A percentile compares a stretch with the other conserved stretches of the same genome.
Conservation (phyloP, 495 filamentous ascomycete species). For the Neurospora pannonica region DNA sequence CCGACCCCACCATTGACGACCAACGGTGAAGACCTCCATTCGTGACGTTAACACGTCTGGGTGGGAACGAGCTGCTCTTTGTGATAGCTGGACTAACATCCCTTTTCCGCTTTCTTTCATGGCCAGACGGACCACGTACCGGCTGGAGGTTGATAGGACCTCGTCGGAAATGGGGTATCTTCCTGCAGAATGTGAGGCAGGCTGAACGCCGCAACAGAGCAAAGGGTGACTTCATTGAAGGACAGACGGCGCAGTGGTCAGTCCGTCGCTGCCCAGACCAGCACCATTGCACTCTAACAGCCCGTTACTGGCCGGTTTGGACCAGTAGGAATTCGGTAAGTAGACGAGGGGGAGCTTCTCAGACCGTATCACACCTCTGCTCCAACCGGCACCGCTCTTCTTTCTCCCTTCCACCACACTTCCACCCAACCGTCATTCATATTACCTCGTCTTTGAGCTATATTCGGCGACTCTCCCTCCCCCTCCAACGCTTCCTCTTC, state of each 20-base stretch:
- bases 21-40: not conserved
- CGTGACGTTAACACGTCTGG: slow-evolving; percentile 9
- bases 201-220: not conserved
- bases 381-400: not conserved
- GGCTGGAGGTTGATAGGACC: not conserved
- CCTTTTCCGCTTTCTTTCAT: not conserved
- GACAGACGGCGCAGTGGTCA: not conserved
- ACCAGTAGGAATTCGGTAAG: not conserved
- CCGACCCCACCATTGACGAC: slow-evolving; percentile 12
- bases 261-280: not conserved
- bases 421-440: not conserved
- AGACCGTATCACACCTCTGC: slow-evolving; percentile 1
- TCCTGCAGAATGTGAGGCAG: not conserved
- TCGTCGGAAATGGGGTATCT: not conserved
- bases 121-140: not conserved
- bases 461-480: not conserved
- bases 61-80: slow-evolving; percentile 1
- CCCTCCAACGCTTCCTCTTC: not conserved
- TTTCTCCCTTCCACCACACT: not conserved
- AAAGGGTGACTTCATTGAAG: slow-evolving; percentile 16
- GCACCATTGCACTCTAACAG: not conserved
- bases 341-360: slow-evolving; percentile 3
- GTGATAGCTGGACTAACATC: slow-evolving; percentile 9
- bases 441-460: not conserved
- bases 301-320: not conserved